Conservation (phyloP, 192 early-diverging fungal genomes). For the Coemansia sp. region DNA sequence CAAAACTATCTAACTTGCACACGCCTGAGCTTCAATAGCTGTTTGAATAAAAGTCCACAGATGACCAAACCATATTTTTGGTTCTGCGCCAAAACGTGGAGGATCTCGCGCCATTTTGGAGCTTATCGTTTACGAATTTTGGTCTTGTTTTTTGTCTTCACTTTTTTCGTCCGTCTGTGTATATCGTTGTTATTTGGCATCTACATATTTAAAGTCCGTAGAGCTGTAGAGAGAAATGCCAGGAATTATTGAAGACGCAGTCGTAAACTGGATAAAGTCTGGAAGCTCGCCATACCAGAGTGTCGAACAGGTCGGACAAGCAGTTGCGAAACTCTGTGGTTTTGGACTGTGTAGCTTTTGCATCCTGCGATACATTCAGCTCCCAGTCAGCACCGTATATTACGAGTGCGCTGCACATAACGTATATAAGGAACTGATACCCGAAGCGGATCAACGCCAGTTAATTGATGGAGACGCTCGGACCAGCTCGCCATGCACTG, state of each 20-base stretch:
- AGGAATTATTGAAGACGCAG: not conserved
- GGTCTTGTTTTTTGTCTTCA: too few species aligned
- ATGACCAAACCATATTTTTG: not conserved
- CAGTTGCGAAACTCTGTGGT: not conserved
- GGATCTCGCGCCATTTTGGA: not conserved
- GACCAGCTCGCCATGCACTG: slow-evolving; percentile 18
- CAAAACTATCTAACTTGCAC: too few species aligned
- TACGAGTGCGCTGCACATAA: not conserved
- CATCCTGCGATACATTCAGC: slow-evolving; percentile 22
- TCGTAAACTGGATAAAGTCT: not conserved
- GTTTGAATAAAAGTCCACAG: not conserved
- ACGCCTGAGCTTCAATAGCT: too few species aligned
- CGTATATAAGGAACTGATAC: slow-evolving; percentile 5
- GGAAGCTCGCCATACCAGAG: not conserved
- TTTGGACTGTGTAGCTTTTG: slow-evolving; percentile 21
- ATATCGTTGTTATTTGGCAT: not conserved
- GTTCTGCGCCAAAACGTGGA: not conserved
- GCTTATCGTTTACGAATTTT: not conserved
- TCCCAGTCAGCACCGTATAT: slow-evolving; percentile 25
- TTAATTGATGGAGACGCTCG: not conserved
- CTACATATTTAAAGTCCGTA: not conserved
- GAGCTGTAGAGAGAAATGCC: not conserved
- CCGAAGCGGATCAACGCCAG: not conserved
- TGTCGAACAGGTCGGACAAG: slow-evolving; percentile 5
- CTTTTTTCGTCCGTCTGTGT: too few species aligned